phyloP scores from a whole-genome alignment of 2,329 filamentous ascomycete genomes.

The Hirsutella minnesotensis region DNA sequence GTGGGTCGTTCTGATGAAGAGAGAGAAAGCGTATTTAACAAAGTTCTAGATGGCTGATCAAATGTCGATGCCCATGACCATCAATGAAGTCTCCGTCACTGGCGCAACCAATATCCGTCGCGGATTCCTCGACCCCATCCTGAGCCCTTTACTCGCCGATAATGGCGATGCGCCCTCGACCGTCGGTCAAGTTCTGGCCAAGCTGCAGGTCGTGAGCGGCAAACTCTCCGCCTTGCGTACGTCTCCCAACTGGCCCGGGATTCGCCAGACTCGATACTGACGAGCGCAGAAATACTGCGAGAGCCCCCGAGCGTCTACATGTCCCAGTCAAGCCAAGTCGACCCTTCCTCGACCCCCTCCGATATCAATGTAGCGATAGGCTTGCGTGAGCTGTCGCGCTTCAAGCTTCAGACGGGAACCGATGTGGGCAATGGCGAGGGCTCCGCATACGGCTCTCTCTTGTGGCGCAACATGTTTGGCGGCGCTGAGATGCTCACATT shows the following conservation, averaged over 20 bases:
- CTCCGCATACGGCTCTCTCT: conserved; percentile 77
- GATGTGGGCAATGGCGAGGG: conserved; percentile 91
- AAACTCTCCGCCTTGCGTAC: conserved; percentile 74
- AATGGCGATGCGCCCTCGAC: conserved; percentile 60
- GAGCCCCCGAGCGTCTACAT: conserved; percentile 73
- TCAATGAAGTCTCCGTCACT: conserved; percentile 75
- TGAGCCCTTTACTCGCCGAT: conserved; percentile 63
- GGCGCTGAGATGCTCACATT: conserved; percentile 83
- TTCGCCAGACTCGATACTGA: conserved; percentile 13
- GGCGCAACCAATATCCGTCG: conserved; percentile 75
- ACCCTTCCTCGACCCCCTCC: conserved; percentile 57
- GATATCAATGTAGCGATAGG: conserved; percentile 78
- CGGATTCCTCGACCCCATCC: conserved; percentile 70
- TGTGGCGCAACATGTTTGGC: conserved; percentile 87
- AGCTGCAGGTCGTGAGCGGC: conserved; percentile 56
- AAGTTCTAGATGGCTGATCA: conserved; percentile 46
- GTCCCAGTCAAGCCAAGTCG: conserved; percentile 58
- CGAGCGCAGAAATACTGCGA: conserved; percentile 65
- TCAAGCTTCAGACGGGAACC: conserved; percentile 87
- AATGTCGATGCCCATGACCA: conserved; percentile 73
- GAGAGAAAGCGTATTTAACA: conserved; percentile 8
- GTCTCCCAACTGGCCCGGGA: conserved; percentile 10
- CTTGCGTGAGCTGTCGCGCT: conserved; percentile 68
- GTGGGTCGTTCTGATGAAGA: conserved; percentile 10
- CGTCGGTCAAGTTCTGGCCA: conserved; percentile 64